These are phyloP conservation scores for Podila epicladia DNA, from an alignment of 192 early-diverging fungal genomes.

Conservation along the genomic window DNA sequence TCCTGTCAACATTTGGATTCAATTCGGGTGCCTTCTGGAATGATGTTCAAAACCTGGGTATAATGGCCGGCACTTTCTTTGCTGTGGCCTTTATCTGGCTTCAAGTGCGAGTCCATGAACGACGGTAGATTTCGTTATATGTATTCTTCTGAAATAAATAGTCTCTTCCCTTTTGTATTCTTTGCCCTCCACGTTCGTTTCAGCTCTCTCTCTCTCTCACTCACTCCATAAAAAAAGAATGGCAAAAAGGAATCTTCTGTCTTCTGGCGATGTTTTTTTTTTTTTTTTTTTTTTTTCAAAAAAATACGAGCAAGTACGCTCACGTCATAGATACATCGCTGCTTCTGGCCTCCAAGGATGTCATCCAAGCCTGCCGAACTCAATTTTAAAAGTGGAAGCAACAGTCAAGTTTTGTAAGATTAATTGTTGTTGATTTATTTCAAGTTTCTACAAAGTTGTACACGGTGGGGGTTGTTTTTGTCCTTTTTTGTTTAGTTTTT, in stretches of 20 bases:
- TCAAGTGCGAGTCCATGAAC: slow-evolving; percentile 83
- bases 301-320: too few relatives aligned
- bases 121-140: slow-evolving; percentile 57
- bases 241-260: too few relatives aligned
- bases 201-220: too few relatives aligned
- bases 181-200: too few relatives aligned
- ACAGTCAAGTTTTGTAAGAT: not conserved
- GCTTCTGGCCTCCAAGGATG: too few relatives aligned
- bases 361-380: too few relatives aligned
- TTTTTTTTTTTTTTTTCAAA: too few relatives aligned
- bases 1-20: slow-evolving; percentile 91
- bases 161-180: not conserved
- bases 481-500: not conserved
- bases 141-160: too few relatives aligned
- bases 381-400: too few relatives aligned
- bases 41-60: slow-evolving; percentile 72
- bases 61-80: slow-evolving; percentile 68
- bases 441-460: not conserved
- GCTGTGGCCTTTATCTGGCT: slow-evolving; percentile 79
- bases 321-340: too few relatives aligned
- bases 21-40: slow-evolving; percentile 84
- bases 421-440: slow-evolving; percentile 1
- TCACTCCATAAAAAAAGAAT: too few relatives aligned
- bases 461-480: not conserved
- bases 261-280: too few relatives aligned